Conservation (phyloP, 345 rosid species). For the Brassica carinata region DNA sequence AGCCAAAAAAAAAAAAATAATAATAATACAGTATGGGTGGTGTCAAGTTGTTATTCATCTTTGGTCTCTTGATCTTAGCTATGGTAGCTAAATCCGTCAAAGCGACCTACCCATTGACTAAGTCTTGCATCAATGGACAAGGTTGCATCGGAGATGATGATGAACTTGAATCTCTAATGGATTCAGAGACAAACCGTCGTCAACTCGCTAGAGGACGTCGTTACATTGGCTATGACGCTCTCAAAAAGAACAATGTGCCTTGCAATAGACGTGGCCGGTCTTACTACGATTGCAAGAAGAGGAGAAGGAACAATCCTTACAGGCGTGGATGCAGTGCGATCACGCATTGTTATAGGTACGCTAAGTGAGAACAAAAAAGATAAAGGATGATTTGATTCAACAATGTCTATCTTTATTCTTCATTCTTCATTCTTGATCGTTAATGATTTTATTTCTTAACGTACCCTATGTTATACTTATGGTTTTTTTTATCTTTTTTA, state of each 20-base stretch:
- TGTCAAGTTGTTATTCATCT: slow-evolving; percentile 38
- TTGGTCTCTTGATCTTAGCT: slow-evolving; percentile 36
- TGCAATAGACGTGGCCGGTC: slow-evolving; percentile 54
- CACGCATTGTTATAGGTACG: slow-evolving; percentile 51
- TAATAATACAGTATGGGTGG: slow-evolving; percentile 36
- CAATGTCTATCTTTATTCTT: slow-evolving; percentile 18
- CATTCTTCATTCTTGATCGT: slow-evolving; percentile 31
- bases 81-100: slow-evolving; percentile 35
- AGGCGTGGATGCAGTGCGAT: slow-evolving; percentile 57
- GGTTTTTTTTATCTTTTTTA: background rate
- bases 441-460: slow-evolving; percentile 15
- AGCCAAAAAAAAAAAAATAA: background rate
- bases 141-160: slow-evolving; percentile 44
- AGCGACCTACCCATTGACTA: slow-evolving; percentile 31
- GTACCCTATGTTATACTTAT: slow-evolving; percentile 30
- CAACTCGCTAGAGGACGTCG: slow-evolving; percentile 36
- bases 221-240: slow-evolving; percentile 53
- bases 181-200: slow-evolving; percentile 44
- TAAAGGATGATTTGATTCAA: slow-evolving; percentile 19
- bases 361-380: slow-evolving; percentile 27
- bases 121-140: slow-evolving; percentile 34
- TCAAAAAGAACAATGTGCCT: slow-evolving; percentile 44
- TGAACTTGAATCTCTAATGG: slow-evolving; percentile 44
- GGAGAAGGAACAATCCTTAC: slow-evolving; percentile 49
- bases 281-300: slow-evolving; percentile 51